Evolutionary conservation across 2,329 filamentous ascomycete genomes (phyloP), one percentile per base, ranked within the genome.

Genomic region (Claviceps cyperi): DNA sequence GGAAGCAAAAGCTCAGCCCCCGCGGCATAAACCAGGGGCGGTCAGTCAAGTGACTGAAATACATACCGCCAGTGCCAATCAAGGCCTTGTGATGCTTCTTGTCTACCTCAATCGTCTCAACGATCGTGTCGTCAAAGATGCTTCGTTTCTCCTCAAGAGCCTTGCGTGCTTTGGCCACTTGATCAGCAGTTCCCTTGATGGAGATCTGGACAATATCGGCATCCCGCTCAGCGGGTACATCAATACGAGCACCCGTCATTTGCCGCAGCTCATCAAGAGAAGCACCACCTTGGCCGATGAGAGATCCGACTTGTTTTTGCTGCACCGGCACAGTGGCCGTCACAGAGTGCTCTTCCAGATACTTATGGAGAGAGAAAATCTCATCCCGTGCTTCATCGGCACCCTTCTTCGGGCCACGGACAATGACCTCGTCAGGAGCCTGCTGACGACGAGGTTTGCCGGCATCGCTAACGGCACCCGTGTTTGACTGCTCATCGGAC

Each of bases 361-460:
- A 98, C 66, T 95, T 87, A 61, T 92, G 76, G 47, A 97, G 75
- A 54, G 83, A 90, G 55, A 91, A 78, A 28, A 98, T 82, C 70
- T 98, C 92, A 49, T 95, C 89, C 47, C 90, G 83, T 49, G 91
- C 90, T 59, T 87, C 83, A 63, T 97, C 90, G 7, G 90, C 92
- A 50, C 91, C 92, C 71, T 85, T 90, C 73, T 86, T 94, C 38
- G 91, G 89, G 19, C 92, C 92, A 58, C 89, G 87, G 55, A 98
- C 78, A 52, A 88, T 78, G 48, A 98, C 90, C 66, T 97, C 91
- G 61, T 98, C 88, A 15, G 86, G 71, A 39, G 78, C 82, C 66
- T 96, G 91, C 59, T 86, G 78, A 50, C 79, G 77, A 55, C 80
- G 77, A 46, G 75, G 72, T 63, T 80, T 81, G 54, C 78, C 80